Evolutionary conservation across 208 protist species (phyloP).

Genomic region (Angomonas desouzai): DNA sequence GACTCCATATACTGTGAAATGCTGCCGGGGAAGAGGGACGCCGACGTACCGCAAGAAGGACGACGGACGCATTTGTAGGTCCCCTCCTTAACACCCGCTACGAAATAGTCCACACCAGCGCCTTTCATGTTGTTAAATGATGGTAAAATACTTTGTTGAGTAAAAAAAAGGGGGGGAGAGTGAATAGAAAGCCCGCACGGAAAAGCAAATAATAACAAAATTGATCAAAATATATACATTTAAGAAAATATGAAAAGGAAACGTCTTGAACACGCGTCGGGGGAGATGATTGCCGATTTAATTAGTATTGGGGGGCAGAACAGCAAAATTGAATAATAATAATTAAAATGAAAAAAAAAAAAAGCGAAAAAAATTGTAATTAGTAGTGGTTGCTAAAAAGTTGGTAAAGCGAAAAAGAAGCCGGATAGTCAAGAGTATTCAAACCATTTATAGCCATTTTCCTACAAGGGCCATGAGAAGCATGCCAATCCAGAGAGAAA

Average conservation of each 20-base stretch:
- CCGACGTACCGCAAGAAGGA: background rate
- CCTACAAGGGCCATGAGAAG: slow-evolving; percentile 40
- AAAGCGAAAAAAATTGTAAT: slow-evolving; percentile 11
- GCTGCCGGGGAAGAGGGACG: slow-evolving; percentile 14
- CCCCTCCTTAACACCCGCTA: slow-evolving; percentile 18
- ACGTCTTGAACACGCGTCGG: too few species aligned
- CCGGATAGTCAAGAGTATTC: too few species aligned
- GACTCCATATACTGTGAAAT: slow-evolving; percentile 19
- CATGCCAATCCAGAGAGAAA: slow-evolving; percentile 39
- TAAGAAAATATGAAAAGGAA: too few species aligned
- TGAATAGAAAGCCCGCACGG: background rate
- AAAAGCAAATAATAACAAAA: slow-evolving; percentile 8
- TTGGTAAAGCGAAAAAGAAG: too few species aligned
- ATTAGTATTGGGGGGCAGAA: too few species aligned
- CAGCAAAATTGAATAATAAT: slow-evolving; percentile 7
- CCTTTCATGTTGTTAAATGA: slow-evolving; percentile 10
- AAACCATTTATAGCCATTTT: slow-evolving; percentile 35
- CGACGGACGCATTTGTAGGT: slow-evolving; percentile 18
- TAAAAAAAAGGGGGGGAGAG: slow-evolving; percentile 18
- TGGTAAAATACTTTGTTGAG: slow-evolving; percentile 6
- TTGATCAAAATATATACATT: background rate
- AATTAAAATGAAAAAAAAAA: slow-evolving; percentile 16
- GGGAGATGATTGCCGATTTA: too few species aligned
- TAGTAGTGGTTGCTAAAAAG: too few species aligned
- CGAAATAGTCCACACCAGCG: slow-evolving; percentile 16